These are phyloP conservation scores for Haplographium delicatum DNA, from an alignment of 495 filamentous ascomycete species.

Conservation along the genomic window DNA sequence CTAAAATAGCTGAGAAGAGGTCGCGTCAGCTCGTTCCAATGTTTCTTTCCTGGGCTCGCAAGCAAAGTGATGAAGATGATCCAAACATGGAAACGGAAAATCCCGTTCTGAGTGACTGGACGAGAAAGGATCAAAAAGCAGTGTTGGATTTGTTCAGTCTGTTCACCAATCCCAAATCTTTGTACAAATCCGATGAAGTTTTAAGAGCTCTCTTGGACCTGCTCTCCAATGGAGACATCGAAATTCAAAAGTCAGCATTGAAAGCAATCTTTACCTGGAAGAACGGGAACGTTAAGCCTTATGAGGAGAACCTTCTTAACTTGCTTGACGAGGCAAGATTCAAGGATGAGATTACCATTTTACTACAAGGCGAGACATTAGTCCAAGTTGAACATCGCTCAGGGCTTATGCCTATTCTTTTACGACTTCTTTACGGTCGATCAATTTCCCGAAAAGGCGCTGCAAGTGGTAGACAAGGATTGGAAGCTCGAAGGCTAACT, in stretches of 20 bases:
- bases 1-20: slow-evolving; percentile 73
- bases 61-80: slow-evolving; percentile 30
- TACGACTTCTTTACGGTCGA: slow-evolving; percentile 84
- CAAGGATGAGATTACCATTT: slow-evolving; percentile 81
- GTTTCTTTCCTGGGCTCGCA: slow-evolving; percentile 64
- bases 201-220: slow-evolving; percentile 66
- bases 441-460: slow-evolving; percentile 77
- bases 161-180: slow-evolving; percentile 76
- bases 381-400: slow-evolving; percentile 67
- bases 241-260: slow-evolving; percentile 78
- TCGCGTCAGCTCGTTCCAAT: slow-evolving; percentile 81
- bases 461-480: slow-evolving; percentile 51
- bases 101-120: slow-evolving; percentile 40
- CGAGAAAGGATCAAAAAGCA: slow-evolving; percentile 70
- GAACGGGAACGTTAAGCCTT: slow-evolving; percentile 62
- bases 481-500: slow-evolving; percentile 58
- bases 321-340: slow-evolving; percentile 88
- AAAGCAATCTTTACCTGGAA: slow-evolving; percentile 91
- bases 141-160: slow-evolving; percentile 77
- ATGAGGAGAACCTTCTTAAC: slow-evolving; percentile 82
- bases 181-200: slow-evolving; percentile 75
- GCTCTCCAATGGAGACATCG: slow-evolving; percentile 79
- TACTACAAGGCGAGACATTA: slow-evolving; percentile 75
- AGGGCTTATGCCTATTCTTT: slow-evolving; percentile 74
- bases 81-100: slow-evolving; percentile 38